Conservation (phyloP, 2,329 filamentous ascomycete genomes). For the Dryadomyces quercivorus region DNA sequence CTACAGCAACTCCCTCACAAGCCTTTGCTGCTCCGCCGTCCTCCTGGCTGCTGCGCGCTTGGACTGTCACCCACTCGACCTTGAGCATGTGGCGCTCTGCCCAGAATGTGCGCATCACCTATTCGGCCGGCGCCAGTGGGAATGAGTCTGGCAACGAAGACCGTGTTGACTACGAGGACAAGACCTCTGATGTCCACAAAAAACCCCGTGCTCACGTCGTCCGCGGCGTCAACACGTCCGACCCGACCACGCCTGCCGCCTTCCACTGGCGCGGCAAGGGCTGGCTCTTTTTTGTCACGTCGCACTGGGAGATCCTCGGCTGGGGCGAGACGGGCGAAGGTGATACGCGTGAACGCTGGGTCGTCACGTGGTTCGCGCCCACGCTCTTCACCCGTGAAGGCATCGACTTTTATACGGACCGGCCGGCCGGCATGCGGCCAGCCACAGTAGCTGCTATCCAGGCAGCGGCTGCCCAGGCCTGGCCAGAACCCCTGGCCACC, state of each 20-base stretch:
- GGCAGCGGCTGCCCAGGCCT: constrained; percentile 18
- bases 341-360: constrained; percentile 46
- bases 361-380: constrained; percentile 73
- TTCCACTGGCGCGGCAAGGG: constrained; percentile 76
- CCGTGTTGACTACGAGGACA: constrained; percentile 55
- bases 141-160: constrained; percentile 43
- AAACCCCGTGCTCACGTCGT: constrained; percentile 49
- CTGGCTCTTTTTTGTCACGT: constrained; percentile 56
- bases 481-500: constrained; percentile 39
- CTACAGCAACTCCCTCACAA: constrained; percentile 13
- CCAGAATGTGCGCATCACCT: constrained; percentile 71
- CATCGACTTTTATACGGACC: constrained; percentile 63
- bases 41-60: constrained; percentile 52
- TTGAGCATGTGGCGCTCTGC: constrained; percentile 70
- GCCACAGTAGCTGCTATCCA: constrained; percentile 24
- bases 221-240: constrained; percentile 48
- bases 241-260: constrained; percentile 5
- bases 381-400: constrained; percentile 77
- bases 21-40: constrained; percentile 34
- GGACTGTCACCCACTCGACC: constrained; percentile 65
- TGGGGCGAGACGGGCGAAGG: constrained; percentile 45
- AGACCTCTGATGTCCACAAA: constrained; percentile 13
- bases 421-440: constrained; percentile 44
- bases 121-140: constrained; percentile 29
- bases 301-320: constrained; percentile 72